Conservation (phyloP, 257 asterid species). For the Capsicum pubescens region DNA sequence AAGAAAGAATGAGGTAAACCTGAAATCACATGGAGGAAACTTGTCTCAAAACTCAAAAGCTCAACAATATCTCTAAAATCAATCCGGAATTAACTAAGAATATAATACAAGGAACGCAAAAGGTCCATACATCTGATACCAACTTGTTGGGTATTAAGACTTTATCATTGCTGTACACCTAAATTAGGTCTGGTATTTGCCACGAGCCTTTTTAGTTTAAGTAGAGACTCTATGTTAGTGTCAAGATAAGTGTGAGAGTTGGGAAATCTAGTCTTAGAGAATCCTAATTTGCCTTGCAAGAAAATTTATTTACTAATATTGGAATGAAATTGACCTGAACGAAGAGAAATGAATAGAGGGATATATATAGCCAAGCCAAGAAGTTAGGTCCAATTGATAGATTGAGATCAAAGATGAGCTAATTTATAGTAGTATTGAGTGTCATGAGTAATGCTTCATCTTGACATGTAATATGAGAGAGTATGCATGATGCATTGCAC, state of each 20-base stretch:
- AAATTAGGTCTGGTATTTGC: slow-evolving; percentile 4
- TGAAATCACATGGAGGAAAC: background rate
- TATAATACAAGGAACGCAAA: background rate
- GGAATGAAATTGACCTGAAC: slow-evolving; percentile 12
- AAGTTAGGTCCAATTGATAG: background rate
- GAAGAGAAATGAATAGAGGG: background rate
- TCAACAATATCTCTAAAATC: slow-evolving; percentile 7
- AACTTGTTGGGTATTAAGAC: background rate
- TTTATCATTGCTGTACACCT: background rate
- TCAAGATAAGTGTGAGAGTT: background rate
- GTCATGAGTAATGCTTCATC: slow-evolving; percentile 4
- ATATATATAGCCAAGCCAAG: background rate
- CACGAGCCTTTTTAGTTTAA: background rate
- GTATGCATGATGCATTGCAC: background rate
- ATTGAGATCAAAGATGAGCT: slow-evolving; percentile 7
- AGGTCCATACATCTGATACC: background rate
- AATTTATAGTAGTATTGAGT: background rate
- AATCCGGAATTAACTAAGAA: background rate
- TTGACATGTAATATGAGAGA: slow-evolving; percentile 8
- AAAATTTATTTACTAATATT: background rate
- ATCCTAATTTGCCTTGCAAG: background rate
- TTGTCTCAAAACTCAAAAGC: slow-evolving; percentile 17
- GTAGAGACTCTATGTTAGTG: background rate
- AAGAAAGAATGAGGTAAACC: background rate
- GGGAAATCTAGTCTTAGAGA: background rate